These are phyloP conservation scores for Paspalum notatum DNA, from an alignment of 176 grass and related monocot species.

Conservation along the genomic window DNA sequence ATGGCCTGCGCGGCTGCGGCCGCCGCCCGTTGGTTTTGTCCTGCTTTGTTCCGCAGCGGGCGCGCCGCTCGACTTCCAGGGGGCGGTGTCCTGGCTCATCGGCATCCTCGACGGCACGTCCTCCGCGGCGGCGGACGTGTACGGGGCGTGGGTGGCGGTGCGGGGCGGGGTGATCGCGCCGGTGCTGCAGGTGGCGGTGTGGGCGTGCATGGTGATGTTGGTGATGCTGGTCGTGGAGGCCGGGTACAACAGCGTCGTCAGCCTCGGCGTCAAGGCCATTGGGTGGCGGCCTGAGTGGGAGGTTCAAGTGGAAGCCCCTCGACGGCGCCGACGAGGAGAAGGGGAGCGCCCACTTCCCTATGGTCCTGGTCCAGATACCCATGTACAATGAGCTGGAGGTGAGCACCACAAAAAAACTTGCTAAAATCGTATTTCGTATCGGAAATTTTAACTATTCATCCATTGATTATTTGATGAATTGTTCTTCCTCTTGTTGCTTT, in stretches of 20 bases:
- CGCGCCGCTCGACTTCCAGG: conserved; percentile 32
- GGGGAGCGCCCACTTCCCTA: conserved; percentile 49
- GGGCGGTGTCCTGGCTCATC: conserved; percentile 42
- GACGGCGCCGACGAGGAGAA: conserved; percentile 53
- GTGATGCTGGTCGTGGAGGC: conserved; percentile 89
- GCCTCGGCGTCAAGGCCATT: conserved; percentile 73
- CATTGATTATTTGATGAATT: conserved; percentile 8
- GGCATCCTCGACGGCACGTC: conserved; percentile 37
- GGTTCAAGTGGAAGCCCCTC: conserved; percentile 76
- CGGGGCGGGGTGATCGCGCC: conserved; percentile 60
- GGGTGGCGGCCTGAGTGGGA: conserved; percentile 72
- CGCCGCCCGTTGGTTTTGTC: background rate
- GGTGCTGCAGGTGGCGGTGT: conserved; percentile 65
- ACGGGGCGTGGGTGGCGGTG: conserved; percentile 51
- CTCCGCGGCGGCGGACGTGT: conserved; percentile 19
- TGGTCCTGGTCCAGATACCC: conserved; percentile 90
- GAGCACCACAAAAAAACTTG: background rate
- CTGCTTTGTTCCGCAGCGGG: conserved; percentile 16
- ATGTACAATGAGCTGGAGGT: conserved; percentile 99
- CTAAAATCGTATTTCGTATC: background rate
- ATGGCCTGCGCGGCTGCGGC: too few relatives aligned
- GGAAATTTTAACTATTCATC: background rate
- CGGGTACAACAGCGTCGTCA: conserved; percentile 63
- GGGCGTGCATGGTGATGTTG: conserved; percentile 85
- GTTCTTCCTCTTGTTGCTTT: background rate